Evolutionary conservation across 2,329 filamentous ascomycete species (phyloP).

Genomic region (Fusarium subtropicale): DNA sequence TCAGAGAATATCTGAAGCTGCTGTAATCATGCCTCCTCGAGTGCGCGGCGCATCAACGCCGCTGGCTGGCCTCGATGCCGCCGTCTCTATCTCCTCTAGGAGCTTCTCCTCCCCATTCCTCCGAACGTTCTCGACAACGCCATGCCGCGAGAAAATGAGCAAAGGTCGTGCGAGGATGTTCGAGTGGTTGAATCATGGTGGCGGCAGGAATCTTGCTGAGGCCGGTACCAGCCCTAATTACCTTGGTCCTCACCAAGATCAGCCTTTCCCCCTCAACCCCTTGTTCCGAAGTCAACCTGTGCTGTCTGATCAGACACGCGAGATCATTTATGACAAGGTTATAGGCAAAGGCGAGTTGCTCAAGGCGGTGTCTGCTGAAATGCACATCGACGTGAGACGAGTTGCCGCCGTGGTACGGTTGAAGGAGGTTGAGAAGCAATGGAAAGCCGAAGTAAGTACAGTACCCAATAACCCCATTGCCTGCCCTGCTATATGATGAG

Average conservation of each 20-base stretch:
- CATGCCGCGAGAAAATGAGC: conserved; percentile 54
- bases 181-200: conserved; percentile 51
- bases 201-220: conserved; percentile 45
- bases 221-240: conserved; percentile 52
- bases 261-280: conserved; percentile 80
- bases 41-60: conserved; percentile 47
- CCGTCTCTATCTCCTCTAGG: conserved; percentile 36
- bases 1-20: conserved; percentile 34
- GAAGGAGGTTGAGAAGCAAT: conserved; percentile 86
- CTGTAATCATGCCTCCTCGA: conserved; percentile 51
- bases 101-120: conserved; percentile 29
- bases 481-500: conserved; percentile 61
- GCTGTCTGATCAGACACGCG: conserved; percentile 77
- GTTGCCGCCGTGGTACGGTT: conserved; percentile 87
- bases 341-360: conserved; percentile 74
- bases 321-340: conserved; percentile 79
- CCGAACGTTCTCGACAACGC: conserved; percentile 56
- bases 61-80: conserved; percentile 49
- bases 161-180: conserved; percentile 54
- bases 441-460: conserved; percentile 76
- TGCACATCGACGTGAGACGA: conserved; percentile 83
- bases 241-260: conserved; percentile 53
- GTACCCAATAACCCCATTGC: conserved; percentile 1
- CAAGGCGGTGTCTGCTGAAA: conserved; percentile 79
- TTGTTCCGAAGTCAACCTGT: conserved; percentile 78